These are phyloP conservation scores for Scutellaria baicalensis DNA, from an alignment of 257 asterid genomes.

Conservation along the genomic window DNA sequence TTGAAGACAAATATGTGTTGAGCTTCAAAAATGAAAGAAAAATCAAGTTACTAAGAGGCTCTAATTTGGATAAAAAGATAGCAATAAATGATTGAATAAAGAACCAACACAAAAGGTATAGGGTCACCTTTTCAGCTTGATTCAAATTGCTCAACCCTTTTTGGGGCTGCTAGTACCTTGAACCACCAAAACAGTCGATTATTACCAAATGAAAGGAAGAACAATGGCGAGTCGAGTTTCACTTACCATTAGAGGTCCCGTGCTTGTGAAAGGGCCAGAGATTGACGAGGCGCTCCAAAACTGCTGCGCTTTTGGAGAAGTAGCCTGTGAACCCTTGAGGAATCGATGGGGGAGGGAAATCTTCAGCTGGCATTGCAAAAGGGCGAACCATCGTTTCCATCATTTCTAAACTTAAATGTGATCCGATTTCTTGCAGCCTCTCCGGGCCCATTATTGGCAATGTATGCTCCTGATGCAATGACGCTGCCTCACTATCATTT, in stretches of 20 bases:
- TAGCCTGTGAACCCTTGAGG: constrained; percentile 96
- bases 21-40: too few relatives aligned
- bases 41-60: too few relatives aligned
- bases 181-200: background rate
- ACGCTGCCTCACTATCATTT: constrained; percentile 60
- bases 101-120: too few relatives aligned
- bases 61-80: too few relatives aligned
- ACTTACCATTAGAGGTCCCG: constrained; percentile 48
- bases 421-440: constrained; percentile 88
- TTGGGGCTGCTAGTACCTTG: background rate
- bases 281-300: constrained; percentile 82
- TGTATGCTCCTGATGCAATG: constrained; percentile 90
- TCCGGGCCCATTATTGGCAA: constrained; percentile 98
- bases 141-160: background rate
- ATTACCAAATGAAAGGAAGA: background rate
- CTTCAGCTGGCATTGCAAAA: constrained; percentile 99
- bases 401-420: constrained; percentile 68
- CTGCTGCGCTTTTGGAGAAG: constrained; percentile 89
- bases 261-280: constrained; percentile 97
- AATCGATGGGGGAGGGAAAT: constrained; percentile 84
- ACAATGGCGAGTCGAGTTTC: background rate
- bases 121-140: background rate
- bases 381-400: constrained; percentile 88
- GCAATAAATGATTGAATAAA: too few relatives aligned
- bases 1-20: too few relatives aligned